Evolutionary conservation across 306 rosid species (phyloP).

Genomic region (Fragaria nilgerrensis): DNA sequence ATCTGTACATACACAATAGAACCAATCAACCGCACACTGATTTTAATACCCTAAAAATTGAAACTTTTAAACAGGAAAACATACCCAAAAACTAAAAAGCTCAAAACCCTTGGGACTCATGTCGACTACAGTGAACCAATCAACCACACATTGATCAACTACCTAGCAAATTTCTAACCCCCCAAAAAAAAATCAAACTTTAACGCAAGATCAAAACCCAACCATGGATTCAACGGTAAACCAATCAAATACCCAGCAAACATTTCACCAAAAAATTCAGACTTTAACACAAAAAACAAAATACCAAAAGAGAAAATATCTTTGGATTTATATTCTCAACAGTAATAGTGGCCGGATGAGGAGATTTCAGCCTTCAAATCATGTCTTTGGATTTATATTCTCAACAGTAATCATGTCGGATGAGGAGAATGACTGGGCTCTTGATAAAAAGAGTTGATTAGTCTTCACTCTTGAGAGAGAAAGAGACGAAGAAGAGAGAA

Average conservation of each 20-base stretch:
- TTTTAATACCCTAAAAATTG: too few relatives aligned
- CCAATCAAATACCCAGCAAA: not conserved
- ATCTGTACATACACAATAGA: too few relatives aligned
- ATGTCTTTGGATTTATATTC: too few relatives aligned
- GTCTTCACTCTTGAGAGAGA: too few relatives aligned
- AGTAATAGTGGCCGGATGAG: conserved; percentile 40
- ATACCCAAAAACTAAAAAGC: not conserved
- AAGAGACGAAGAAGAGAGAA: too few relatives aligned
- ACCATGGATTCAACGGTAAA: not conserved
- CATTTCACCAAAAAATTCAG: not conserved
- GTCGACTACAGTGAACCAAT: conserved; percentile 11
- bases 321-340: conserved; percentile 62
- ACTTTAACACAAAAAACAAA: not conserved
- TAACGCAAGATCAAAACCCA: not conserved
- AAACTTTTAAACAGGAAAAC: too few relatives aligned
- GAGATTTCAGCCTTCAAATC: conserved; percentile 26
- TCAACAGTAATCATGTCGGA: too few relatives aligned
- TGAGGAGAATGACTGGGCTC: too few relatives aligned
- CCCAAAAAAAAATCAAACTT: not conserved
- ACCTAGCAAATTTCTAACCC: not conserved
- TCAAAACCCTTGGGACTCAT: conserved; percentile 68
- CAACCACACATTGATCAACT: not conserved
- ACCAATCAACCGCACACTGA: too few relatives aligned
- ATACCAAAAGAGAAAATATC: conserved; percentile 31
- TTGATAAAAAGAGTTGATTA: too few relatives aligned